Conservation (phyloP, 2,329 filamentous ascomycete species). For the Tolypocladium album region DNA sequence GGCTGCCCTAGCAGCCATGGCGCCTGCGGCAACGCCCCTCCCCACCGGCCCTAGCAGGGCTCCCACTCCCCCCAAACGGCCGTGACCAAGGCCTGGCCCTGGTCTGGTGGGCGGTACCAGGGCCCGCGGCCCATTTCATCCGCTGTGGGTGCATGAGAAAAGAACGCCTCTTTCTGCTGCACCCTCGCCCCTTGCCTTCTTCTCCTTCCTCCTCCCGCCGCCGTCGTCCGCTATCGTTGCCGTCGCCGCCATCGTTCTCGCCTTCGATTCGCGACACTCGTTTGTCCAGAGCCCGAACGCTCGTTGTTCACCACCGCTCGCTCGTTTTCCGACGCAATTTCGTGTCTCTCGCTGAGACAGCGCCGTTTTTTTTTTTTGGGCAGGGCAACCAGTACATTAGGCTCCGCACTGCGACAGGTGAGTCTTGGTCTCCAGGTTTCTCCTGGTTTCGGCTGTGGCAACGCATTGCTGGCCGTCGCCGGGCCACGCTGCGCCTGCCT, state of each 20-base stretch:
- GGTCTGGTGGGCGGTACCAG: not conserved
- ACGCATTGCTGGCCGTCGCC: not conserved
- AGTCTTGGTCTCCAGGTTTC: conserved; percentile 10
- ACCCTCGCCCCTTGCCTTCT: conserved; percentile 12
- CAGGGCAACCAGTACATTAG: not conserved
- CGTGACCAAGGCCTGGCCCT: not conserved
- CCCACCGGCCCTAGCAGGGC: not conserved
- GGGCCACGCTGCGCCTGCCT: not conserved
- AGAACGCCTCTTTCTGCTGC: not conserved
- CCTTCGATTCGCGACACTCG: conserved; percentile 27
- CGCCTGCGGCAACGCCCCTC: not conserved
- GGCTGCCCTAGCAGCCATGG: not conserved
- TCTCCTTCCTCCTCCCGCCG: conserved; percentile 10
- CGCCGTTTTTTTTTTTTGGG: not conserved
- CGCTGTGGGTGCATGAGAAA: conserved; percentile 2
- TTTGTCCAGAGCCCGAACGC: conserved; percentile 22
- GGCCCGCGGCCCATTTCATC: conserved; percentile 1
- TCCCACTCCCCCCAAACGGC: not conserved
- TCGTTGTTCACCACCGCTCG: conserved; percentile 3
- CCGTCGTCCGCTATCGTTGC: conserved; percentile 13
- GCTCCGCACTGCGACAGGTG: conserved; percentile 1
- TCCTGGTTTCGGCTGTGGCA: conserved; percentile 2
- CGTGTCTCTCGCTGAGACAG: not conserved
- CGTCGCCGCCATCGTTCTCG: conserved; percentile 14
- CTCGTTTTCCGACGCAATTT: conserved; percentile 4